Evolutionary conservation across 495 filamentous ascomycete genomes (phyloP).

Genomic region (Aspergillus kassunensis): DNA sequence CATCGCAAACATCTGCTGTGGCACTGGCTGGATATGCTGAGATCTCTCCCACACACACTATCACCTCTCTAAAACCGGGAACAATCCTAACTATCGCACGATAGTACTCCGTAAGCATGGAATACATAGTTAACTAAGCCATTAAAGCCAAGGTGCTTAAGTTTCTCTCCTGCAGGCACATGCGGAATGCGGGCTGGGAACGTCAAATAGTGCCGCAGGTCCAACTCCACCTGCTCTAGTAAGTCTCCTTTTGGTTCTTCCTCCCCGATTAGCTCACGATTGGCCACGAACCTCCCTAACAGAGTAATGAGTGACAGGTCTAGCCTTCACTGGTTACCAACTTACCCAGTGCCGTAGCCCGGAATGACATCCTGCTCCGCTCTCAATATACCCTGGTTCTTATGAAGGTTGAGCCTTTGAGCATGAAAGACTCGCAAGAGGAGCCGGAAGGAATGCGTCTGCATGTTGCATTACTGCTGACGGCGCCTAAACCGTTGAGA

Average conservation of each 20-base stretch:
- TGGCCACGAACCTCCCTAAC: background rate
- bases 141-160: too few relatives aligned
- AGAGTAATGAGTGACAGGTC: slow-evolving; percentile 9
- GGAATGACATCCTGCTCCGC: background rate
- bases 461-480: background rate
- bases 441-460: slow-evolving; percentile 3
- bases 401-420: background rate
- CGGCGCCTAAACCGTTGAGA: background rate
- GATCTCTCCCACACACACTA: too few relatives aligned
- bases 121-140: too few relatives aligned
- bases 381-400: background rate
- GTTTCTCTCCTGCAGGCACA: too few relatives aligned
- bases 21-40: too few relatives aligned
- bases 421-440: background rate
- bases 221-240: background rate
- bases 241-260: background rate
- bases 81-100: too few relatives aligned
- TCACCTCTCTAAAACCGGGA: too few relatives aligned
- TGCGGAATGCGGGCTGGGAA: too few relatives aligned
- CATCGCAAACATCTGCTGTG: too few relatives aligned
- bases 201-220: background rate
- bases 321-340: slow-evolving; percentile 8
- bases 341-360: too few relatives aligned
- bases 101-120: too few relatives aligned
- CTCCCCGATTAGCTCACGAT: background rate